A percentile compares a stretch with the other conserved stretches of the same genome.
Evolutionary conservation across 2,329 filamentous ascomycete species (phyloP).

Genomic region (Hirsutella thompsonii): DNA sequence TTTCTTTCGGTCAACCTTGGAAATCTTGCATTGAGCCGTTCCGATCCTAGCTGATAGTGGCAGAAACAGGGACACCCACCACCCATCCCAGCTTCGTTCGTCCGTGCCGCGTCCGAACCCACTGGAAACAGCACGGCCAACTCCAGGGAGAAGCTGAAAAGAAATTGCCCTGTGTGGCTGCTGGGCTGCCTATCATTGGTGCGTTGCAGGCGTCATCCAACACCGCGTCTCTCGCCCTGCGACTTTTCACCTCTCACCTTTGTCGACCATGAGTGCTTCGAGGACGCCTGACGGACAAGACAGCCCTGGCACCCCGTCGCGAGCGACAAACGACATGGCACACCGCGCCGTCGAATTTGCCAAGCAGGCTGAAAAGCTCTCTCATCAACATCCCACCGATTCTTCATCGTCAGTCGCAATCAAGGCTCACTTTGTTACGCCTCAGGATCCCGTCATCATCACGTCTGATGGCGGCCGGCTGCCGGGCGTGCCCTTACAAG

Average conservation of each 20-base stretch:
- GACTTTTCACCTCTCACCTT: too few relatives aligned
- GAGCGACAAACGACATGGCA: conserved; percentile 7
- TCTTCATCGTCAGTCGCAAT: conserved; percentile 33
- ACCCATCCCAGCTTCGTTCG: too few relatives aligned
- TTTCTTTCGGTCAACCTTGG: not conserved
- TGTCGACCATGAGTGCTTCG: too few relatives aligned
- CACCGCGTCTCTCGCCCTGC: too few relatives aligned
- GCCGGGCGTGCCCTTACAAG: conserved; percentile 54
- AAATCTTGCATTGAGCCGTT: not conserved
- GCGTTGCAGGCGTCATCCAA: too few relatives aligned
- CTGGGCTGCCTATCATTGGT: too few relatives aligned
- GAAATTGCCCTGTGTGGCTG: too few relatives aligned
- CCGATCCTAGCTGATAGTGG: not conserved
- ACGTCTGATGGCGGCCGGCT: conserved; percentile 54
- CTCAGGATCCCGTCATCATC: conserved; percentile 58
- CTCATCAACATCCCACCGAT: conserved; percentile 21
- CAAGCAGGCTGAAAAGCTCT: conserved; percentile 47
- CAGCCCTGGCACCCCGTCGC: conserved; percentile 8
- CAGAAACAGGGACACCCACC: too few relatives aligned
- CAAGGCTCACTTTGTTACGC: conserved; percentile 52
- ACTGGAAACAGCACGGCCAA: too few relatives aligned
- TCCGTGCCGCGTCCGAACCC: too few relatives aligned
- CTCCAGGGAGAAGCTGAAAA: too few relatives aligned
- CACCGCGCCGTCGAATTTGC: conserved; percentile 41
- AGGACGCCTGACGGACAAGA: too few relatives aligned